These are phyloP conservation scores for Fusarium fujikuroi DNA, from an alignment of 2,329 filamentous ascomycete genomes.

Conservation along the genomic window DNA sequence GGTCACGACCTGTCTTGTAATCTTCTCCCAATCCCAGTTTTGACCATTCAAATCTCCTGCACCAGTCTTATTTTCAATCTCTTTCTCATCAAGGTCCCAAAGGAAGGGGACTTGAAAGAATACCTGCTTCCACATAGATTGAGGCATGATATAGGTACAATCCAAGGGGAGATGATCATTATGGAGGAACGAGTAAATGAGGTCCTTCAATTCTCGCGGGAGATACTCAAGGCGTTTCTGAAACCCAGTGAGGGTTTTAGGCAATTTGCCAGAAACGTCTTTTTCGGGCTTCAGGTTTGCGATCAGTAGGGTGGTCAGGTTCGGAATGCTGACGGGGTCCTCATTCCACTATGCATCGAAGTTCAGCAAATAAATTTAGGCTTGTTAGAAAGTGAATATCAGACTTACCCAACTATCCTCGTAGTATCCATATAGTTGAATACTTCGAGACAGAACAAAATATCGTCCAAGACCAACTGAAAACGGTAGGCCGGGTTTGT, in stretches of 20 bases:
- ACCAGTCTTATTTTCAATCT: neutral
- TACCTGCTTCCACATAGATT: neutral
- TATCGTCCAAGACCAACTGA: neutral
- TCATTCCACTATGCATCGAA: neutral
- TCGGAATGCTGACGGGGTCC: neutral
- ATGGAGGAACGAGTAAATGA: neutral
- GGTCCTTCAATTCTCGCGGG: neutral
- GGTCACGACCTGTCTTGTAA: conserved; percentile 3
- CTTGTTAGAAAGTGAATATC: neutral
- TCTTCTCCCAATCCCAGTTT: conserved; percentile 10
- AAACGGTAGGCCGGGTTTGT: neutral
- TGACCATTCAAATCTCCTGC: neutral
- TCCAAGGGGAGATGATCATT: neutral
- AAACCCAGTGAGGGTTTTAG: neutral
- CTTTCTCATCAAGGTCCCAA: neutral
- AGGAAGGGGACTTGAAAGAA: conserved; percentile 13
- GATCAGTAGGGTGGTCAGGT: neutral
- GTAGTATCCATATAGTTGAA: neutral
- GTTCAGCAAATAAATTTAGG: neutral
- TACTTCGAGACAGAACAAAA: neutral
- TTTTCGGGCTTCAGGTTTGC: neutral
- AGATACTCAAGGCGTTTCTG: neutral
- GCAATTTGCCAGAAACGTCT: neutral
- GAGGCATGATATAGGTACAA: neutral
- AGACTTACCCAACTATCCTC: conserved; percentile 4